Conservation (phyloP, 768 basidiomycete species). For the Neoboletus magnificus region DNA sequence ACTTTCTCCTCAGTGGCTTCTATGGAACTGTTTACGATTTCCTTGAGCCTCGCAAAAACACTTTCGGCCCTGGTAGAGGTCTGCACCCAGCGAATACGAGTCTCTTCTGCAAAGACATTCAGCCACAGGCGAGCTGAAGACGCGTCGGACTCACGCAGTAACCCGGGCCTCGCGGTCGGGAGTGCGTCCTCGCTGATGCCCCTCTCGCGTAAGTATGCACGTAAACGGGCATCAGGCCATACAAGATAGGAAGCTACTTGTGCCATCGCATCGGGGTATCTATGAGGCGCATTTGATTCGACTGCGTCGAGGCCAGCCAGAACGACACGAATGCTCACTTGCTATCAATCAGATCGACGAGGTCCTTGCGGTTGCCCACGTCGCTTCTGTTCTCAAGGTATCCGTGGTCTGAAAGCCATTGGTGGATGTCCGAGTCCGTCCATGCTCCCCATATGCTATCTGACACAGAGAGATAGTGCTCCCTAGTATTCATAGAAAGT, state of each 20-base stretch:
- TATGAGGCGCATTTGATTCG: slow-evolving; percentile 29
- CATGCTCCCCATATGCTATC: slow-evolving; percentile 67
- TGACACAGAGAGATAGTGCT: slow-evolving; percentile 61
- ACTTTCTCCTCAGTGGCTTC: slow-evolving; percentile 77
- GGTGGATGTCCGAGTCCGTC: slow-evolving; percentile 67
- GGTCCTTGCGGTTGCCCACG: slow-evolving; percentile 67
- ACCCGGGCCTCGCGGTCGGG: slow-evolving; percentile 64
- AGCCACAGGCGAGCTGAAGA: not conserved
- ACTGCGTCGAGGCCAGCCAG: not conserved
- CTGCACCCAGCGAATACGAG: slow-evolving; percentile 77
- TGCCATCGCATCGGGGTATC: slow-evolving; percentile 48
- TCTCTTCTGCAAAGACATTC: slow-evolving; percentile 50
- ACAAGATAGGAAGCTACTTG: slow-evolving; percentile 65
- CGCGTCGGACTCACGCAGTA: slow-evolving; percentile 56
- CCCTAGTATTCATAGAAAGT: slow-evolving; percentile 35
- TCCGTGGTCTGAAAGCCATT: slow-evolving; percentile 73
- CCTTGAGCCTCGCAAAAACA: slow-evolving; percentile 58
- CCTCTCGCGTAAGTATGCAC: slow-evolving; percentile 80
- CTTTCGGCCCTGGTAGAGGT: slow-evolving; percentile 52
- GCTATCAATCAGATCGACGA: slow-evolving; percentile 65
- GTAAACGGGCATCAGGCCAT: slow-evolving; percentile 92
- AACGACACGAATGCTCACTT: slow-evolving; percentile 46
- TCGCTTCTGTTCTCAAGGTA: slow-evolving; percentile 52
- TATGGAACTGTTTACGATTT: slow-evolving; percentile 63
- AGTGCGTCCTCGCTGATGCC: slow-evolving; percentile 69